phyloP scores from a whole-genome alignment of 495 filamentous ascomycete species.

The Xylaria scruposa region DNA sequence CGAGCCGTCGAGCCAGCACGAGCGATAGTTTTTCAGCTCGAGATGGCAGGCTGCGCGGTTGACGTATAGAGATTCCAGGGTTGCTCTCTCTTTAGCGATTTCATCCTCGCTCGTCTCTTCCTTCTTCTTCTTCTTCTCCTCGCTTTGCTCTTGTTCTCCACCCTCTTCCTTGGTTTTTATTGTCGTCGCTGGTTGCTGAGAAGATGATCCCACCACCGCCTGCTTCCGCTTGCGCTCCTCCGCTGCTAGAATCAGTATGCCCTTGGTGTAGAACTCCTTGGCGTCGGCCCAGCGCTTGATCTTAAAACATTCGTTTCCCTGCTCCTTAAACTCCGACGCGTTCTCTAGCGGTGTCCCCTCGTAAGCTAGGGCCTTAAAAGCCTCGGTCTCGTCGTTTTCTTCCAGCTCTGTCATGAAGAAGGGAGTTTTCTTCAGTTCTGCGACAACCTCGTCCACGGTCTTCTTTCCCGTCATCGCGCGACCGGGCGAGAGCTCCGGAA shows the following conservation, averaged over 20 bases:
- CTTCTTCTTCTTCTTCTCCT: conserved; percentile 38
- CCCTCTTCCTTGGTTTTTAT: conserved; percentile 44
- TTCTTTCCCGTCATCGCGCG: conserved; percentile 66
- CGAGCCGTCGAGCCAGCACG: conserved; percentile 81
- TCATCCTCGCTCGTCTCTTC: conserved; percentile 52
- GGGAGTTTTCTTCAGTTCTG: conserved; percentile 79
- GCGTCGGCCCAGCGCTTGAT: conserved; percentile 80
- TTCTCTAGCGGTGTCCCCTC: conserved; percentile 89
- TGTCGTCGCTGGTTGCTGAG: conserved; percentile 7
- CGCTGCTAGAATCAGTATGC: conserved; percentile 67
- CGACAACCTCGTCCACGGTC: conserved; percentile 72
- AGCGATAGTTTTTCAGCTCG: conserved; percentile 74
- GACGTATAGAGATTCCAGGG: conserved; percentile 77
- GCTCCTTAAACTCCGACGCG: conserved; percentile 77
- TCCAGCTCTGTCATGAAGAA: conserved; percentile 95
- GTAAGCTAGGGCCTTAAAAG: conserved; percentile 86
- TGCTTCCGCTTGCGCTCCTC: conserved; percentile 57
- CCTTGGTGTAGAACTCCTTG: conserved; percentile 90
- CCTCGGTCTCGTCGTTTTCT: conserved; percentile 83
- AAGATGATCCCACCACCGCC: too few species aligned
- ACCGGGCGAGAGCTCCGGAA: conserved; percentile 62
- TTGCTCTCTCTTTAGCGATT: conserved; percentile 58
- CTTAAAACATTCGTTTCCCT: conserved; percentile 86
- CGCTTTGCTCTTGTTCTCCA: conserved; percentile 26
- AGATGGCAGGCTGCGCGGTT: conserved; percentile 91